Percentiles rank a stretch among this genome's conserved stretches.
Conservation (phyloP, 2,329 filamentous ascomycete genomes). For the Blastomyces percursus region DNA sequence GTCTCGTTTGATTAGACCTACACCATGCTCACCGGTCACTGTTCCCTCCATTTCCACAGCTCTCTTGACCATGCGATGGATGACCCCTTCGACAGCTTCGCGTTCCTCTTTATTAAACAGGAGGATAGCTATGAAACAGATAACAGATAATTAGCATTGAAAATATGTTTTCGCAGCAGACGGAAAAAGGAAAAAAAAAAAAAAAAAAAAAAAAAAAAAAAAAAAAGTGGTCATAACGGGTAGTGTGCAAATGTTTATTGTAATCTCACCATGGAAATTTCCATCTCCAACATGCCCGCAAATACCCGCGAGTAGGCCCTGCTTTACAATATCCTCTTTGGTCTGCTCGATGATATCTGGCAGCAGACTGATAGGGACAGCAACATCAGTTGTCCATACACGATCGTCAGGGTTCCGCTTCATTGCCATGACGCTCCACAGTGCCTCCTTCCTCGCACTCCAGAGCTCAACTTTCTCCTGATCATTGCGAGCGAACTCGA, state of each 20-base stretch:
- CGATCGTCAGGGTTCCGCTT: slow-evolving; percentile 48
- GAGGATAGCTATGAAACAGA: slow-evolving; percentile 41
- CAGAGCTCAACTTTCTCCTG: slow-evolving; percentile 60
- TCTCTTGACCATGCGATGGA: slow-evolving; percentile 59
- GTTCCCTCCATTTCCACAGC: slow-evolving; percentile 62
- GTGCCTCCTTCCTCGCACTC: slow-evolving; percentile 62
- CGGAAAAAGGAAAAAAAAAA: background rate
- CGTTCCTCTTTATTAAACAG: slow-evolving; percentile 50
- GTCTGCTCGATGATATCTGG: slow-evolving; percentile 63
- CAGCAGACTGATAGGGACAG: slow-evolving; percentile 60
- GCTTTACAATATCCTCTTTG: slow-evolving; percentile 52
- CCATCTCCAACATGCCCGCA: slow-evolving; percentile 65
- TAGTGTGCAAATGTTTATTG: slow-evolving; percentile 13
- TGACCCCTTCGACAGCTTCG: slow-evolving; percentile 45
- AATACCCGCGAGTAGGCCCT: slow-evolving; percentile 55
- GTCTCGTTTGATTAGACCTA: slow-evolving; percentile 59
- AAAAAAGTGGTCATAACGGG: slow-evolving; percentile 5
- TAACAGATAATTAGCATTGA: background rate
- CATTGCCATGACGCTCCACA: slow-evolving; percentile 62
- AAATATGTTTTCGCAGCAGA: background rate
- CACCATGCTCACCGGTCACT: slow-evolving; percentile 61
- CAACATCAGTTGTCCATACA: slow-evolving; percentile 73
- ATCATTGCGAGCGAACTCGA: slow-evolving; percentile 56
- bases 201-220: too few species aligned
- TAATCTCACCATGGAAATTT: slow-evolving; percentile 55